Conservation (phyloP, 2,329 filamentous ascomycete genomes). For the Annulohypoxylon truncatum region DNA sequence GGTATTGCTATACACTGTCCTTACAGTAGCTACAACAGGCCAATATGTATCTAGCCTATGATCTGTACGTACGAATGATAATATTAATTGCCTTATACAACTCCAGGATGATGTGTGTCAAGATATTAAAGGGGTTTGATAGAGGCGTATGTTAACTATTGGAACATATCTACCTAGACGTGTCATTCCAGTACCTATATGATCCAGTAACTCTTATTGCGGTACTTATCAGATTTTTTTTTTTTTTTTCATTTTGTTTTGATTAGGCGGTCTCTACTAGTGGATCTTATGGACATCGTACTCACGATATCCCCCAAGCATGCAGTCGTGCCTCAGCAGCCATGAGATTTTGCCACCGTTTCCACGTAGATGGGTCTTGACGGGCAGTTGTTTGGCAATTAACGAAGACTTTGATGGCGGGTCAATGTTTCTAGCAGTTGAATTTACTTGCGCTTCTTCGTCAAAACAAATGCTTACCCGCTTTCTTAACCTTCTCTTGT, state of each 20-base stretch:
- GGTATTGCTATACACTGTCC: neutral
- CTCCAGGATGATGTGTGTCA: neutral
- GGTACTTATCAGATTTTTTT: too few relatives aligned
- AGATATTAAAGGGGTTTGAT: neutral
- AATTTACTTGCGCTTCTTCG: neutral
- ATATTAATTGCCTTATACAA: constrained; percentile 8
- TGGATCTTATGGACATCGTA: neutral
- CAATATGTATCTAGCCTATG: constrained; percentile 6
- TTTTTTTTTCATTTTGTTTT: too few relatives aligned
- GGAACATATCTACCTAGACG: neutral
- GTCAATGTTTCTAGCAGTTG: neutral
- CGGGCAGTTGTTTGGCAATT: neutral
- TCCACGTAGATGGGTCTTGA: neutral
- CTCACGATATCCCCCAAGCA: neutral
- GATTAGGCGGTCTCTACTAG: too few relatives aligned
- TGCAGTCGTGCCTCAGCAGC: neutral
- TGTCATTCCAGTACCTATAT: neutral
- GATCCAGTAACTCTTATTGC: neutral
- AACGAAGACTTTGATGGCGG: neutral
- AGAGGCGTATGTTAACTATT: neutral
- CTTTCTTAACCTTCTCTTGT: neutral
- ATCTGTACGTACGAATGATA: constrained; percentile 15
- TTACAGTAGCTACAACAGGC: neutral
- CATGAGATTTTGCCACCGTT: neutral
- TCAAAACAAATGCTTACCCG: neutral